These are phyloP conservation scores for Ascomycota sp. DNA, from an alignment of 2,329 filamentous ascomycete genomes.

Conservation along the genomic window DNA sequence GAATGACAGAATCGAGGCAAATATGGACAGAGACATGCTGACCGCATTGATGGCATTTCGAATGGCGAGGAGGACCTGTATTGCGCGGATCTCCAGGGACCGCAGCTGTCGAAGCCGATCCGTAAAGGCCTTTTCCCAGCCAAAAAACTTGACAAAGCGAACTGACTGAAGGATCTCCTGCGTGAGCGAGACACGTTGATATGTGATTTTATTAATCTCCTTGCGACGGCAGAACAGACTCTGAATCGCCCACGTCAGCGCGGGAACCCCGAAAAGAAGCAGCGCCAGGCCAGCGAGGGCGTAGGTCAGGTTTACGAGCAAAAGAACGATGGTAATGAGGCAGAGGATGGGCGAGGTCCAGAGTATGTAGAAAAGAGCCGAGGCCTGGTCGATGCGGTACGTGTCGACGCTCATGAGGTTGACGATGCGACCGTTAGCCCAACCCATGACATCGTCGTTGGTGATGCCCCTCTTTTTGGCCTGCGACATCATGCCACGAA, in stretches of 20 bases:
- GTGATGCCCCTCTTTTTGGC: slow-evolving; percentile 12
- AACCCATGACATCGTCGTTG: slow-evolving; percentile 48
- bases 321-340: slow-evolving; percentile 56
- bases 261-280: slow-evolving; percentile 55
- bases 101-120: slow-evolving; percentile 56
- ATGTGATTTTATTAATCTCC: slow-evolving; percentile 80
- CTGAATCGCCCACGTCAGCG: slow-evolving; percentile 59
- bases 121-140: slow-evolving; percentile 81
- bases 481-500: too few relatives aligned
- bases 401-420: slow-evolving; percentile 93
- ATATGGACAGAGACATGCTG: slow-evolving; percentile 73
- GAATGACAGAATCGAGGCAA: slow-evolving; percentile 88
- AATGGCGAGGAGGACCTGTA: slow-evolving; percentile 65
- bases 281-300: slow-evolving; percentile 75
- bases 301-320: slow-evolving; percentile 75
- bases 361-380: slow-evolving; percentile 71
- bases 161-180: slow-evolving; percentile 86
- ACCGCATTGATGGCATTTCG: slow-evolving; percentile 71
- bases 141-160: slow-evolving; percentile 90
- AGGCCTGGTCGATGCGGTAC: slow-evolving; percentile 77
- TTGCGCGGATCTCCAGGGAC: slow-evolving; percentile 56
- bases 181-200: slow-evolving; percentile 75
- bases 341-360: slow-evolving; percentile 75
- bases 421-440: slow-evolving; percentile 81
- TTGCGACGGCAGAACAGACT: slow-evolving; percentile 55